phyloP scores from a whole-genome alignment of 2,329 filamentous ascomycete genomes.

The Coleophoma cylindrospora region DNA sequence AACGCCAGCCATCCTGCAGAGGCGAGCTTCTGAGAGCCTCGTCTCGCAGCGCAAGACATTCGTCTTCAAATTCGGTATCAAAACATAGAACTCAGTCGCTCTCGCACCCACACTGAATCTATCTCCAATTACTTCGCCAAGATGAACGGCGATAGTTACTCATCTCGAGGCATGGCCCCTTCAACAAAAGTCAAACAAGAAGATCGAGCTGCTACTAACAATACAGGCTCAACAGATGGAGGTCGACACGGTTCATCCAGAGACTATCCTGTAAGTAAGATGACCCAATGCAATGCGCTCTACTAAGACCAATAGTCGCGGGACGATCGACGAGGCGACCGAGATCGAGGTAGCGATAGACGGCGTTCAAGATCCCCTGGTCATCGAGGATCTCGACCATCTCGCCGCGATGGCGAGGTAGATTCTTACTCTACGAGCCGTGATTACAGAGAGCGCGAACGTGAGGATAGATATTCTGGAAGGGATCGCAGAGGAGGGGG shows the following conservation, averaged over 20 bases:
- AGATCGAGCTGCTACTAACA: constrained; percentile 28
- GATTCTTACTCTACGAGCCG: constrained; percentile 92
- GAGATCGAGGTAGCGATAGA: constrained; percentile 48
- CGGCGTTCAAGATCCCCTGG: constrained; percentile 85
- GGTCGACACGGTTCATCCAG: constrained; percentile 40
- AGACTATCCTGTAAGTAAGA: constrained; percentile 44
- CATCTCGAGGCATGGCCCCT: constrained; percentile 59
- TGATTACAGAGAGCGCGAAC: constrained; percentile 86
- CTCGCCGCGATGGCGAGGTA: constrained; percentile 68
- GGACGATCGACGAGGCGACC: constrained; percentile 36
- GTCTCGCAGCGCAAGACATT: no score
- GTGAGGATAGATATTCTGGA: constrained; percentile 83
- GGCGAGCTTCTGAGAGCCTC: no score
- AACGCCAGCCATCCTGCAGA: no score
- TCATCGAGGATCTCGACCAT: constrained; percentile 58
- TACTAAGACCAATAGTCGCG: constrained; percentile 27
- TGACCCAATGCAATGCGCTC: constrained; percentile 1
- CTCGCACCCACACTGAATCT: no score
- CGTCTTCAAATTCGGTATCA: no score
- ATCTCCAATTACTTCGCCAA: constrained; percentile 21
- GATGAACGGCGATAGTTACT: constrained; percentile 86
- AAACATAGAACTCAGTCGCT: no score
- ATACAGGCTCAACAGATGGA: constrained; percentile 34
- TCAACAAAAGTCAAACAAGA: constrained; percentile 20
- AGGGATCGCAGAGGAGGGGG: constrained; percentile 56